Percentiles rank a stretch among this genome's conserved stretches.
Evolutionary conservation across 352 stramenopile species (phyloP).

Genomic region (Globisporangium okanoganense): DNA sequence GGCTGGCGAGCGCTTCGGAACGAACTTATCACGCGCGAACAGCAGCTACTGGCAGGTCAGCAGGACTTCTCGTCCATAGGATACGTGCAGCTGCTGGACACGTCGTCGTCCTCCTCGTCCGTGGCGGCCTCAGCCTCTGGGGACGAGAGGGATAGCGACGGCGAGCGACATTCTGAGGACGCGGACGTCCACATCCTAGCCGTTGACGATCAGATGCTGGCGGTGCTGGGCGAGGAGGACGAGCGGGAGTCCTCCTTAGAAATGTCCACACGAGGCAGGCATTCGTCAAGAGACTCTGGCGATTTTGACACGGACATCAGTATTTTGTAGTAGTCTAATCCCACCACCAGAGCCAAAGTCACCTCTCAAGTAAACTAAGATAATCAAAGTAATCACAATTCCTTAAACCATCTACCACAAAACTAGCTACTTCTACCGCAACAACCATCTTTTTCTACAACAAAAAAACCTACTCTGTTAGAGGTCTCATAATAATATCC

Average conservation of each 20-base stretch:
- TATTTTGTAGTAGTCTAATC: constrained; percentile 3
- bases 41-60: constrained; percentile 30
- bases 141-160: constrained; percentile 12
- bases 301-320: constrained; percentile 3
- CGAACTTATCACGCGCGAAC: constrained; percentile 49
- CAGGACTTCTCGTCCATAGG: constrained; percentile 32
- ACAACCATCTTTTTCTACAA: neutral
- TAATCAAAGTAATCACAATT: neutral
- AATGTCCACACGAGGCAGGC: neutral
- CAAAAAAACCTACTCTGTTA: neutral
- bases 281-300: neutral
- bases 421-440: neutral
- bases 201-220: neutral
- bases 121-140: neutral
- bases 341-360: neutral
- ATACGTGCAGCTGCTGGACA: constrained; percentile 49
- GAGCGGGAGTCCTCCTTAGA: neutral
- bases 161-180: neutral
- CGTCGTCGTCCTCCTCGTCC: constrained; percentile 20
- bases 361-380: constrained; percentile 8
- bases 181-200: neutral
- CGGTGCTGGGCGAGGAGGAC: neutral
- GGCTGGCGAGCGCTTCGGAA: constrained; percentile 52
- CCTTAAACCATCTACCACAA: neutral
- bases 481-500: neutral